These are phyloP conservation scores for Solanum rostratum DNA, from an alignment of 257 asterid species.

Conservation along the genomic window DNA sequence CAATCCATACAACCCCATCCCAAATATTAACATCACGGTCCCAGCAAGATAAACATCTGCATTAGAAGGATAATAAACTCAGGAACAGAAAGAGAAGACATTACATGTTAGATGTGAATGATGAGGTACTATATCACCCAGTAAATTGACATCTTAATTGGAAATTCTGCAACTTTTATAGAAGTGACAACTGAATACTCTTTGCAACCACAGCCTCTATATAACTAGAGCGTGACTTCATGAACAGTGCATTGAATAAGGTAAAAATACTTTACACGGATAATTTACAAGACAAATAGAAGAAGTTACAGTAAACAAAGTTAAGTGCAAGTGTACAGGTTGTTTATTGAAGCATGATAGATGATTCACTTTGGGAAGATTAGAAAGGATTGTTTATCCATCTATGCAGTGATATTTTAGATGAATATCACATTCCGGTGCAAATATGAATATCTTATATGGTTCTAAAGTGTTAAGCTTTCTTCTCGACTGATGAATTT, in stretches of 20 bases:
- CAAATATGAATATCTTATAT: neutral
- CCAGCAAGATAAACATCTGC: constrained; percentile 91
- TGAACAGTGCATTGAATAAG: neutral
- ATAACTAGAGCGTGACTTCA: neutral
- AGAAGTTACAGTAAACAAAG: neutral
- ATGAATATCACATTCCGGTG: neutral
- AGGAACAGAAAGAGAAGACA: neutral
- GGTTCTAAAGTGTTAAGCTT: neutral
- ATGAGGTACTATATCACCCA: neutral
- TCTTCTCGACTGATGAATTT: neutral
- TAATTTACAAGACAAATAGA: neutral
- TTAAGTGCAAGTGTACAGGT: neutral
- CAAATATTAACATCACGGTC: constrained; percentile 89
- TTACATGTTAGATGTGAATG: neutral
- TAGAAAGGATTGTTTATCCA: neutral
- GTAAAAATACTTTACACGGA: neutral
- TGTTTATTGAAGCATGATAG: neutral
- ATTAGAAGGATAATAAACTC: neutral
- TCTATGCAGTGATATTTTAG: neutral
- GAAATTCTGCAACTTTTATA: neutral
- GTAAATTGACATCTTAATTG: neutral
- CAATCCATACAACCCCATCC: constrained; percentile 91
- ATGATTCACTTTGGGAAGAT: neutral
- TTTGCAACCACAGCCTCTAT: neutral
- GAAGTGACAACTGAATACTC: neutral